Evolutionary conservation across 2,329 filamentous ascomycete genomes (phyloP).

Genomic region (Ophiocordyceps camponoti-floridani): DNA sequence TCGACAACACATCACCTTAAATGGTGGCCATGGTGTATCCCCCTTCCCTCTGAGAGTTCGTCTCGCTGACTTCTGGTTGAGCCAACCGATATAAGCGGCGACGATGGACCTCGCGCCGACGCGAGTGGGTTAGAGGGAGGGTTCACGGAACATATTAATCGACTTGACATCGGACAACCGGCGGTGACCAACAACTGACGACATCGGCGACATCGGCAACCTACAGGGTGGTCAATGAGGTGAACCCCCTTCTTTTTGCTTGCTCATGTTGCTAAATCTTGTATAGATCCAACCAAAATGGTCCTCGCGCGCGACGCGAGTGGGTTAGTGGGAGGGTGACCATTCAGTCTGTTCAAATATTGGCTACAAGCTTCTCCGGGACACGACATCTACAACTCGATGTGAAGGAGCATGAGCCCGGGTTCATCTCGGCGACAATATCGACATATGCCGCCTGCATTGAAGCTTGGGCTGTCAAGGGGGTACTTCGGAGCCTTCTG

Average conservation of each 20-base stretch:
- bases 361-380: too few relatives aligned
- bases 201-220: too few relatives aligned
- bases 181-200: too few relatives aligned
- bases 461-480: too few relatives aligned
- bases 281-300: background rate
- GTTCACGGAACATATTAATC: background rate
- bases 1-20: too few relatives aligned
- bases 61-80: background rate
- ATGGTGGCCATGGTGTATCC: too few relatives aligned
- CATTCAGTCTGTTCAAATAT: too few relatives aligned
- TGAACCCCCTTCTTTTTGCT: background rate
- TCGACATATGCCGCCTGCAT: too few relatives aligned
- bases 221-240: too few relatives aligned
- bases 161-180: background rate
- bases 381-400: background rate
- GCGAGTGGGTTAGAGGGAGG: background rate
- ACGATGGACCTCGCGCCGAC: background rate
- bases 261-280: background rate
- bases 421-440: background rate
- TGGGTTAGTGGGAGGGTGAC: background rate
- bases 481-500: too few relatives aligned
- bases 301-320: background rate
- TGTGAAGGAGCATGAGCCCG: too few relatives aligned
- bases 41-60: background rate
- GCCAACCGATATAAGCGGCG: background rate